Evolutionary conservation across 371 early-diverging fungal species (phyloP), one percentile per base, ranked within the genome.

Genomic region (Synchytrium microbalum): DNA sequence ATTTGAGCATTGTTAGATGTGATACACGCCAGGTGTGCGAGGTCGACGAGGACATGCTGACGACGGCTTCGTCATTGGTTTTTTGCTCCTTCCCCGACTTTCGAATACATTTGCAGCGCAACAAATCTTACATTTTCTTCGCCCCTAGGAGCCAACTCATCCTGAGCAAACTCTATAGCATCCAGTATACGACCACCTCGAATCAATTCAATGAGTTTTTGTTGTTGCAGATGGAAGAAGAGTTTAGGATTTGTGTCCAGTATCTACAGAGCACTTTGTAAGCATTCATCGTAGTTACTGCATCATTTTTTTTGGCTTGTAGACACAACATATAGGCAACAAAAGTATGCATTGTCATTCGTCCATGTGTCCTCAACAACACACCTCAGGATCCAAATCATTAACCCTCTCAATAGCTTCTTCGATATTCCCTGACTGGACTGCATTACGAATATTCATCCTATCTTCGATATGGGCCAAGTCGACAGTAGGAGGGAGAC

Each of bases 191-290:
- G 72, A 1, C 92, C 92, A 51, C 79, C 74, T 10, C 94, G 86
- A 51, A 98, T 95, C 54, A 88, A 77, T 70, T 98, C 98, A 68
- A 98, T 96, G 32, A 98, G 75, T 25, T 88, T 86, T 79, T 98
- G 98, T 75, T 93, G 93, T 76, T 95, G 95, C 51, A 98, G 78
- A 60, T 91, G 95, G 72, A 98, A 98, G 68, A 82, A 95, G 13
- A 98, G 78, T 60, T 84, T 79, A n/a, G 95, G 93, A 70, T 98
- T 91, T 29, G 90, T 88, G 77, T 98, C 98, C 64, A 96, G 76
- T 54, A 98, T 91, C 92, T 94, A 28, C 19, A 62, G 32, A 29
- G 14, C 59, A 66, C 19, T 67, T 28, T 28, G 54, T 25, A 23
- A 46, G 1, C 13, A 33, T 8, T 19, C n/a, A n/a, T n/a, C n/a